A percentile compares a stretch with the other conserved stretches of the same genome.
Evolutionary conservation across 371 early-diverging fungal genomes (phyloP).

Genomic region (Mucor circinelloides): DNA sequence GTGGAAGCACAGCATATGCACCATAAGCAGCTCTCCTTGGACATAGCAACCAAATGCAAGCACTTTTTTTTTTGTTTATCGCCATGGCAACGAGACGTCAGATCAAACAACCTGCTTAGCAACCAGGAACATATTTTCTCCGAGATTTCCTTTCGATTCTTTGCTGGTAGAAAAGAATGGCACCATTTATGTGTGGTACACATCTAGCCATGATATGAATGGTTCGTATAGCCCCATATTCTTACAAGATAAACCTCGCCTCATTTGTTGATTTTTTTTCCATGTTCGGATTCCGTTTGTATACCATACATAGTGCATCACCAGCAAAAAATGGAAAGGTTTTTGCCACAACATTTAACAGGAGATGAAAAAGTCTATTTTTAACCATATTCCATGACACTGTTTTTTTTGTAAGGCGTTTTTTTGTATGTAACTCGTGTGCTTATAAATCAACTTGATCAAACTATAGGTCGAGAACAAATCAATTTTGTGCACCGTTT

Average conservation of each 20-base stretch:
- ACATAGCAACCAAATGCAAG: background rate
- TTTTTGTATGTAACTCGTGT: background rate
- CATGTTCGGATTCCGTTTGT: background rate
- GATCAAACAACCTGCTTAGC: background rate
- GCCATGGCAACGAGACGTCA: background rate
- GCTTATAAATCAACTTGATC: background rate
- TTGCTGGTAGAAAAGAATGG: background rate
- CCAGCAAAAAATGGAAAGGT: background rate
- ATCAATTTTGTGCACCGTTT: background rate
- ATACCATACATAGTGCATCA: background rate
- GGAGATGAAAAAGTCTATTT: background rate
- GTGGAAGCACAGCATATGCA: too few species aligned
- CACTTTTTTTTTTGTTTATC: too few species aligned
- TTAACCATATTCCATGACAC: background rate
- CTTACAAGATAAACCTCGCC: background rate
- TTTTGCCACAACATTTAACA: background rate
- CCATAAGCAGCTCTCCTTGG: background rate
- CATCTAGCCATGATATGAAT: background rate
- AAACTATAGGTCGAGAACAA: background rate
- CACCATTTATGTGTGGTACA: background rate
- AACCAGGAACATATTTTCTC: background rate
- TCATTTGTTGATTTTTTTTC: background rate
- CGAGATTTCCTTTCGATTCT: background rate
- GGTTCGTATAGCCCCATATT: background rate
- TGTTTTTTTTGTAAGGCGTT: background rate